These are phyloP conservation scores for Saraca asoca DNA, from an alignment of 331 rosid species.

Conservation along the genomic window DNA sequence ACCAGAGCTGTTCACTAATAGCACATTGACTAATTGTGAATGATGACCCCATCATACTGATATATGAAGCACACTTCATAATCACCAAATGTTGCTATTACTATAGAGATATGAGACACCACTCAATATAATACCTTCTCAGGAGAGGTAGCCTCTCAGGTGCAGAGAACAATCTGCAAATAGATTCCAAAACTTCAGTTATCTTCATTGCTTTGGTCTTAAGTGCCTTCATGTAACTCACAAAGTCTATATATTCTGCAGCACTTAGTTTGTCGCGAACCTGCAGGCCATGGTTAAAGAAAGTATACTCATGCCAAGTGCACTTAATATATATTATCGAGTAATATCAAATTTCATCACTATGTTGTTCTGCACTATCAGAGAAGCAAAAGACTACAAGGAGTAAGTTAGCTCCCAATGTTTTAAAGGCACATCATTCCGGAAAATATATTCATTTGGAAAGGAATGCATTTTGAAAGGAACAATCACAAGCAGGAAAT, in stretches of 20 bases:
- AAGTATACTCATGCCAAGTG: constrained; percentile 21
- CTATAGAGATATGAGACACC: not conserved
- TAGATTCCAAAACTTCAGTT: constrained; percentile 67
- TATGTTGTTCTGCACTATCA: constrained; percentile 2
- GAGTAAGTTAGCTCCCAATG: not conserved
- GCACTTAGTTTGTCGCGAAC: constrained; percentile 75
- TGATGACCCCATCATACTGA: not conserved
- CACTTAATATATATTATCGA: not conserved
- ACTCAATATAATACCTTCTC: constrained; percentile 51
- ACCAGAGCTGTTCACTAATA: constrained; percentile 1
- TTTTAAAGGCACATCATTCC: not conserved
- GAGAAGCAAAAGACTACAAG: not conserved
- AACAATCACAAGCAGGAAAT: not conserved
- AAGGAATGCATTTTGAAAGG: not conserved
- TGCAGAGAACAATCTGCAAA: constrained; percentile 70
- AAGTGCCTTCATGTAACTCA: constrained; percentile 79
- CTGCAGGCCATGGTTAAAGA: constrained; percentile 50
- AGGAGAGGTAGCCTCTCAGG: constrained; percentile 76
- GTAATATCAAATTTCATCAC: not conserved
- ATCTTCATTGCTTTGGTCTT: constrained; percentile 81
- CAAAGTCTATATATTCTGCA: constrained; percentile 73
- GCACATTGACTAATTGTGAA: not conserved
- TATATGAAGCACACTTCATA: constrained; percentile 11
- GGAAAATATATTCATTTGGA: not conserved
- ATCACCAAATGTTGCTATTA: constrained; percentile 6